Conservation (phyloP, 371 early-diverging fungal species). For the Lichtheimia ornata region DNA sequence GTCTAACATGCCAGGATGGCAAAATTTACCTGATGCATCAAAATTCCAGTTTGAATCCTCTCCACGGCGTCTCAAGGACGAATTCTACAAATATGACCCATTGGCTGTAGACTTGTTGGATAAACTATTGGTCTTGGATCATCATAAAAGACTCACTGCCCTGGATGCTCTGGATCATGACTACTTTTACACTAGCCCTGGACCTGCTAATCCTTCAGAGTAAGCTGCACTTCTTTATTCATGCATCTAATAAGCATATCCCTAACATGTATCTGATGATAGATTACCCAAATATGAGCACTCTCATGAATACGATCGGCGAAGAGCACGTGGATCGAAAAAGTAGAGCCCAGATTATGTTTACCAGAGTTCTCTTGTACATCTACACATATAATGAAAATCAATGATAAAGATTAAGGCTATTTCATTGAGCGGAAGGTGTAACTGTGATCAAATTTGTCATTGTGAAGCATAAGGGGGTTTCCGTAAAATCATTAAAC, state of each 20-base stretch:
- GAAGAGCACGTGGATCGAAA: slow-evolving; percentile 2
- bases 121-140: slow-evolving; percentile 75
- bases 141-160: slow-evolving; percentile 74
- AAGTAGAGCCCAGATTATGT: neutral
- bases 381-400: too few relatives aligned
- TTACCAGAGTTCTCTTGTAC: too few relatives aligned
- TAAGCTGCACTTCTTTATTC: slow-evolving; percentile 26
- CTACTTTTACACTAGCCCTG: slow-evolving; percentile 61
- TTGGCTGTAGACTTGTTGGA: slow-evolving; percentile 76
- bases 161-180: slow-evolving; percentile 76
- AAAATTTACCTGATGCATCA: slow-evolving; percentile 61
- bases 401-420: too few relatives aligned
- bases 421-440: too few relatives aligned
- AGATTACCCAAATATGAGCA: slow-evolving; percentile 65
- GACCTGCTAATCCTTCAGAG: slow-evolving; percentile 62
- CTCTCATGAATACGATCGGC: slow-evolving; percentile 57
- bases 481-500: too few relatives aligned
- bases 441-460: too few relatives aligned
- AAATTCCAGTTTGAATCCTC: slow-evolving; percentile 48
- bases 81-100: slow-evolving; percentile 52
- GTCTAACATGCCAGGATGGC: slow-evolving; percentile 72
- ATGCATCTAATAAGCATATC: neutral
- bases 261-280: neutral
- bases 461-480: too few relatives aligned
- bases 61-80: slow-evolving; percentile 55